Evolutionary conservation across 192 early-diverging fungal genomes (phyloP).

Genomic region (Coemansia sp.): DNA sequence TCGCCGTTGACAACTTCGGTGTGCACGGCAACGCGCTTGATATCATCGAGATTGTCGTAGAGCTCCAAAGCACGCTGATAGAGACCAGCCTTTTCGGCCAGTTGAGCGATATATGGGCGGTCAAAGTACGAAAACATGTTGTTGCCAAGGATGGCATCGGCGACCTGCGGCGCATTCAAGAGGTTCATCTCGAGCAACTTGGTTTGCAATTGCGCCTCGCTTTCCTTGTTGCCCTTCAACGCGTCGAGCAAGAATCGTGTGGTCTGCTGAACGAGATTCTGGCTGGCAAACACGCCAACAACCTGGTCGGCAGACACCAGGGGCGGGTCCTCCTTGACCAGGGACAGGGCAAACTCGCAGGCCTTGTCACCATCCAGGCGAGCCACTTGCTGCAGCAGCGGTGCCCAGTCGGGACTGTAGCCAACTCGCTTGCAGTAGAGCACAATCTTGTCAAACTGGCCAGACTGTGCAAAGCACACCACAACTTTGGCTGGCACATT

Average conservation of each 20-base stretch:
- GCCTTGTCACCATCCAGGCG: conserved; percentile 92
- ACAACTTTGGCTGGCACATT: conserved; percentile 94
- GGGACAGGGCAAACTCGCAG: conserved; percentile 84
- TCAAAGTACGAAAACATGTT: conserved; percentile 97
- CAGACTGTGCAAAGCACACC: conserved; percentile 93
- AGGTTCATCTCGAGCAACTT: conserved; percentile 97
- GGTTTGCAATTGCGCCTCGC: conserved; percentile 93
- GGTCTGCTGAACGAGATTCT: conserved; percentile 95
- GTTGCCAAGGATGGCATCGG: conserved; percentile 97
- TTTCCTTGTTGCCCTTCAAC: conserved; percentile 88
- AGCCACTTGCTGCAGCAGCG: conserved; percentile 88
- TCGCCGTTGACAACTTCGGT: conserved; percentile 83
- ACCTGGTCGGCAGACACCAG: conserved; percentile 87
- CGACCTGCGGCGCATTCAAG: conserved; percentile 95
- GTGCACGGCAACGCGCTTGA: conserved; percentile 89
- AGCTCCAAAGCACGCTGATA: conserved; percentile 96
- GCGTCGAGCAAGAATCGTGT: conserved; percentile 97
- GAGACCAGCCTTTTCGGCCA: conserved; percentile 98
- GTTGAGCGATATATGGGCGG: conserved; percentile 80
- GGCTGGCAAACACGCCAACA: conserved; percentile 88
- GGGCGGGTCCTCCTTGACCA: conserved; percentile 77
- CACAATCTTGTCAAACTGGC: conserved; percentile 95
- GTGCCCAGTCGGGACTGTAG: conserved; percentile 89
- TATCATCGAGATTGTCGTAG: conserved; percentile 94
- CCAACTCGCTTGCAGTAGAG: conserved; percentile 93